phyloP scores from a whole-genome alignment of 805 yeast genomes.

The Candida tammaniensis region DNA sequence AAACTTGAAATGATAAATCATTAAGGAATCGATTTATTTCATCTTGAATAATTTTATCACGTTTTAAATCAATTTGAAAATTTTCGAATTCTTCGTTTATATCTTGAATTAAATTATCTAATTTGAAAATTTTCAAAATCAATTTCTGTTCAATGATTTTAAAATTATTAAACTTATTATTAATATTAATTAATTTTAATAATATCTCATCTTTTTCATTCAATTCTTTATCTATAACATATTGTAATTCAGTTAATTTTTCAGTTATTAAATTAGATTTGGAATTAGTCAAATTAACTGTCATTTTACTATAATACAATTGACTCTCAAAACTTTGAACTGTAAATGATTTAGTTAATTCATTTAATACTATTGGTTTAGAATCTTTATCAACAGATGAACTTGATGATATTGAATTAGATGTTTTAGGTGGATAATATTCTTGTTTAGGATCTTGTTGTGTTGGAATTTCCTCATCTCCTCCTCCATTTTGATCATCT shows the following conservation, averaged over 20 bases:
- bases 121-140: constrained; percentile 27
- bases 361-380: constrained; percentile 5
- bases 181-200: constrained; percentile 22
- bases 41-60: constrained; percentile 37
- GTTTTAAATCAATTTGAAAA: constrained; percentile 20
- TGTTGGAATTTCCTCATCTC: constrained; percentile 10
- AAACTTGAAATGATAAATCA: constrained; percentile 35
- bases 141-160: constrained; percentile 28
- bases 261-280: constrained; percentile 36
- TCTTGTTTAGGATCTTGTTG: constrained; percentile 1
- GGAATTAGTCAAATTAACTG: constrained; percentile 30
- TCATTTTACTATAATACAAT: constrained; percentile 32
- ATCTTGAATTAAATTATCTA: constrained; percentile 32
- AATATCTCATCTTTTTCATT: constrained; percentile 34
- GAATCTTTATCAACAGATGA: constrained; percentile 1
- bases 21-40: constrained; percentile 39
- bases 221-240: constrained; percentile 36
- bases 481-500: constrained; percentile 8
- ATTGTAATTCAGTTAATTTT: constrained; percentile 37
- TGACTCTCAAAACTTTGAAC: constrained; percentile 37
- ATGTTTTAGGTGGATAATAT: background rate
- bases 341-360: constrained; percentile 9
- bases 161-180: constrained; percentile 17
- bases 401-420: constrained; percentile 1
- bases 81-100: constrained; percentile 14